Evolutionary conservation across 805 yeast species (phyloP), one percentile per base, ranked within the genome.

Genomic region (Candida odintsovae): DNA sequence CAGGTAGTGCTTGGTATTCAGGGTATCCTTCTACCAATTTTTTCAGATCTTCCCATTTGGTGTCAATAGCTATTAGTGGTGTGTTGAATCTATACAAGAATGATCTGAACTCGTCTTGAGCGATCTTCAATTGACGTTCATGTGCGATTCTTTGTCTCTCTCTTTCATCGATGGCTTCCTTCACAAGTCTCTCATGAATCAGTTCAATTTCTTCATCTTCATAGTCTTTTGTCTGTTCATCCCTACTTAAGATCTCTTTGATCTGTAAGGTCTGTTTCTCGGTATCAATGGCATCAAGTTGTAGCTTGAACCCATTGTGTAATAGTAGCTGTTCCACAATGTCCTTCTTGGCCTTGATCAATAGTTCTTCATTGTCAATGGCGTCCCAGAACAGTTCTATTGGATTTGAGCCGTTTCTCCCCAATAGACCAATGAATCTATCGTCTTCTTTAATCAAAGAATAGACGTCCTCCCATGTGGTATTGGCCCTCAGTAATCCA

Each of bases 381-480:
- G 76, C 56, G 61, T 90, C 96, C 77, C 87, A 76, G 61, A 84
- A 89, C 37, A 86, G 64, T 51, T 89, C 95, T 38, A 82, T 58
- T 1, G 96, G 84, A 1, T 81, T 74, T 0, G 96, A 88, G 0
- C 96, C 96, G 40, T 76, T 71, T 45, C 90, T 73, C 0, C 95
- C 96, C 47, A 89, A 71, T 33, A 89, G 51, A 20, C 73, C 78
- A 15, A 76, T 56, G 57, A 84, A 89, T 15, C 78, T 66, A 40
- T 69, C 70, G 50, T 83, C 84, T 28, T 76, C 74, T 48, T 77
- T 77, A 1, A 88, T 55, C 6, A 57, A 49, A 0, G 73, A 67
- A 38, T 77, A 71, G 2, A 86, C 56, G 21, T 82, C 83, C 41
- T 63, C 65, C 82, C 95, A 89, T 43, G 64, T 69, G 2, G 85